These are phyloP conservation scores for Ophiosphaerella narmari DNA, from an alignment of 2,329 filamentous ascomycete genomes.

Conservation along the genomic window DNA sequence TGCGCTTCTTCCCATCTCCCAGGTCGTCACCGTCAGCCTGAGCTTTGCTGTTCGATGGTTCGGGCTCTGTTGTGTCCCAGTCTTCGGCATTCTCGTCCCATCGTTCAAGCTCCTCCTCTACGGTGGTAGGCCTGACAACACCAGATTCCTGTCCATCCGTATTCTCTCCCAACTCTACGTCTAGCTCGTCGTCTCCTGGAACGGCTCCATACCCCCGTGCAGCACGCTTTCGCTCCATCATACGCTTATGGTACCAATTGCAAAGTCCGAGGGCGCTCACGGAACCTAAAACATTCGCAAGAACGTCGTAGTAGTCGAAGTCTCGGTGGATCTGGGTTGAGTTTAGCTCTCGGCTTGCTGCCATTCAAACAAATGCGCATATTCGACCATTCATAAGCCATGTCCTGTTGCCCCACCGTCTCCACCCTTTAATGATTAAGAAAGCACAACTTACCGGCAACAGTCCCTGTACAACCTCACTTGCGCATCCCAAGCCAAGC, in stretches of 20 bases:
- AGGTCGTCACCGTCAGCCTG: slow-evolving; percentile 33
- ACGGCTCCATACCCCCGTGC: slow-evolving; percentile 74
- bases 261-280: slow-evolving; percentile 72
- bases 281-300: slow-evolving; percentile 85
- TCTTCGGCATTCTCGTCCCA: slow-evolving; percentile 87
- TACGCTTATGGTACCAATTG: slow-evolving; percentile 91
- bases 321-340: slow-evolving; percentile 50
- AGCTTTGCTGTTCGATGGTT: slow-evolving; percentile 32
- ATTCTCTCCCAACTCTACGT: slow-evolving; percentile 77
- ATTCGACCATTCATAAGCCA: background rate
- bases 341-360: too few relatives aligned
- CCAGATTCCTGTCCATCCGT: slow-evolving; percentile 66
- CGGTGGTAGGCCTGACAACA: slow-evolving; percentile 50
- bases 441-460: slow-evolving; percentile 57
- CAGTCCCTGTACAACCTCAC: slow-evolving; percentile 75
- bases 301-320: slow-evolving; percentile 82
- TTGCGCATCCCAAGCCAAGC: slow-evolving; percentile 70
- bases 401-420: background rate
- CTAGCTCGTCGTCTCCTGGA: slow-evolving; percentile 61
- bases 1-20: slow-evolving; percentile 49
- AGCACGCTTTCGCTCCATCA: slow-evolving; percentile 84
- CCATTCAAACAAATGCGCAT: too few relatives aligned
- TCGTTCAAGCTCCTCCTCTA: slow-evolving; percentile 87
- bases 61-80: slow-evolving; percentile 64
- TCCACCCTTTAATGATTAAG: background rate